A percentile compares a stretch with the other conserved stretches of the same genome.
Evolutionary conservation across 352 stramenopile genomes (phyloP).

Genomic region (Globisporangium parvum): DNA sequence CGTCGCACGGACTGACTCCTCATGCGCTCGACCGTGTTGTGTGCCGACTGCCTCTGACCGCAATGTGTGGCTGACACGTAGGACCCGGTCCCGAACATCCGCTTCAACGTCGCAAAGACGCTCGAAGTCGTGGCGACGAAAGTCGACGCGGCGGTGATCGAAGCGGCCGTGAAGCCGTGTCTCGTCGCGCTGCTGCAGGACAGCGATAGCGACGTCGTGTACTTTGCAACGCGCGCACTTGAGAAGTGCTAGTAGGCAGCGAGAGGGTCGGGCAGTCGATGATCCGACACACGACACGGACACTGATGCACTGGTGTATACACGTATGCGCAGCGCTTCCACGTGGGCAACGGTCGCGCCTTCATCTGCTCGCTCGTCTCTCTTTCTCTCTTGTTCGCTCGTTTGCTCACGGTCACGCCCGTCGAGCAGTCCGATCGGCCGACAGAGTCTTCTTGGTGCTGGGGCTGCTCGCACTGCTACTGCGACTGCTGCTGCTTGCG

Average conservation of each 20-base stretch:
- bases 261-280: not conserved
- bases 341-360: too few species aligned
- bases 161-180: slow-evolving; percentile 77
- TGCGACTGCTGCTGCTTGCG: slow-evolving; percentile 7
- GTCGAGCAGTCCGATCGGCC: too few species aligned
- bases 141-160: slow-evolving; percentile 56
- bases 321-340: too few species aligned
- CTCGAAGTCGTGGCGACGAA: slow-evolving; percentile 83
- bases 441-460: not conserved
- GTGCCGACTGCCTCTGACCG: too few species aligned
- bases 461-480: not conserved
- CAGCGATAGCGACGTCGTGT: slow-evolving; percentile 91
- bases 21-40: slow-evolving; percentile 4
- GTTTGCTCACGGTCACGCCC: too few species aligned
- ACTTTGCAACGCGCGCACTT: slow-evolving; percentile 86
- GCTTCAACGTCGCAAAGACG: slow-evolving; percentile 98
- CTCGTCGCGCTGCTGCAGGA: slow-evolving; percentile 87
- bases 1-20: not conserved
- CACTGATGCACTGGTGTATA: too few species aligned
- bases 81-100: slow-evolving; percentile 96
- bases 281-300: too few species aligned
- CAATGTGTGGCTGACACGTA: slow-evolving; percentile 16
- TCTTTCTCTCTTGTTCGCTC: not conserved
- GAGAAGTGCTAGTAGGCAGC: slow-evolving; percentile 41
- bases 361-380: not conserved